Percentiles rank a stretch among this genome's conserved stretches.
Evolutionary conservation across 225 moss, liverwort and hornwort species (phyloP).

Genomic region (Asterella californica): DNA sequence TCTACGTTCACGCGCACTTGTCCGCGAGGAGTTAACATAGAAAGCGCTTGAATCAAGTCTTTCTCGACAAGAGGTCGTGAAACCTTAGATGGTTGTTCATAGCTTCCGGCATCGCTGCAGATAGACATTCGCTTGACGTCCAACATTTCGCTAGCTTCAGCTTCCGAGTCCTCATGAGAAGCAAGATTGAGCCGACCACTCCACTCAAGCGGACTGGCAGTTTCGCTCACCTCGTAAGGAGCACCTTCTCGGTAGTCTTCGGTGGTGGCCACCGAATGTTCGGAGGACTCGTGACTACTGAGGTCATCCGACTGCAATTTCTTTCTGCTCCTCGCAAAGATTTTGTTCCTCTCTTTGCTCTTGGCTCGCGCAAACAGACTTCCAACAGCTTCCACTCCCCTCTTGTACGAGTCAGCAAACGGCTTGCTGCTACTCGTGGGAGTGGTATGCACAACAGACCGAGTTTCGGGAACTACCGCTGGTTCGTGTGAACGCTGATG

Average conservation of each 20-base stretch:
- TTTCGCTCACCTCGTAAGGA: conserved; percentile 7
- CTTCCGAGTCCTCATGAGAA: conserved; percentile 19
- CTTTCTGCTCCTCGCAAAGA: conserved; percentile 33
- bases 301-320: conserved; percentile 10
- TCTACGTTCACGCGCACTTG: conserved; percentile 30
- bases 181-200: conserved; percentile 11
- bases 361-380: conserved; percentile 44
- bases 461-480: not conserved
- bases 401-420: conserved; percentile 38
- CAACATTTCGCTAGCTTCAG: conserved; percentile 13
- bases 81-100: not conserved
- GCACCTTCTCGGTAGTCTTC: conserved; percentile 7
- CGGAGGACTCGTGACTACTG: conserved; percentile 5
- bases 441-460: not conserved
- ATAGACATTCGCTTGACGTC: conserved; percentile 28
- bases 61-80: conserved; percentile 24
- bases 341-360: conserved; percentile 42
- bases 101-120: conserved; percentile 10
- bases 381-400: conserved; percentile 40
- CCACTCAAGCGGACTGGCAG: conserved; percentile 21
- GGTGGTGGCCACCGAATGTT: not conserved
- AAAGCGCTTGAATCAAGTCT: conserved; percentile 34
- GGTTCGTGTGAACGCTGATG: conserved; percentile 21
- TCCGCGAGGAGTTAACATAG: conserved; percentile 36
- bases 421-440: conserved; percentile 15